Conservation (phyloP, 768 basidiomycete genomes). For the Phaeolepiota aurea region DNA sequence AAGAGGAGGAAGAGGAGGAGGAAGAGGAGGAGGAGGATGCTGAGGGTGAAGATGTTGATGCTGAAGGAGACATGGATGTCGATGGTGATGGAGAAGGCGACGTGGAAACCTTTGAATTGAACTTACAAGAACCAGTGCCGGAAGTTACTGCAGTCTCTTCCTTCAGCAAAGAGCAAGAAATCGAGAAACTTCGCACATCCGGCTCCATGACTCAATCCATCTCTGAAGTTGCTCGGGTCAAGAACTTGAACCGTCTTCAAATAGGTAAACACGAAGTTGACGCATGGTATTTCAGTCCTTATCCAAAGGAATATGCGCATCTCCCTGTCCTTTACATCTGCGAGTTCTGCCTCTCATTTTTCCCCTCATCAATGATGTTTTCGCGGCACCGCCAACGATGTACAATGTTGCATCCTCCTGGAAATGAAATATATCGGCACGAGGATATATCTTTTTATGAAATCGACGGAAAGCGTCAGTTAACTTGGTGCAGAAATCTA, state of each 20-base stretch:
- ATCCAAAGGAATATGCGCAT: constrained; percentile 97
- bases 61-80: constrained; percentile 65
- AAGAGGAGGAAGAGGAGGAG: constrained; percentile 59
- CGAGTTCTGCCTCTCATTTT: constrained; percentile 96
- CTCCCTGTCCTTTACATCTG: constrained; percentile 93
- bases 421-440: constrained; percentile 98
- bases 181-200: constrained; percentile 94
- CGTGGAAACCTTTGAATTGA: constrained; percentile 59
- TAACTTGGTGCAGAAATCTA: constrained; percentile 95
- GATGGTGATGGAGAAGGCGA: constrained; percentile 73
- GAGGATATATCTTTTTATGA: constrained; percentile 98
- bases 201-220: constrained; percentile 99
- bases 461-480: constrained; percentile 92
- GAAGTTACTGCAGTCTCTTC: constrained; percentile 45
- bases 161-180: constrained; percentile 97
- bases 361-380: constrained; percentile 85
- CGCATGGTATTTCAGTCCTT: constrained; percentile 99
- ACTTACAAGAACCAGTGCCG: constrained; percentile 39
- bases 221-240: constrained; percentile 95
- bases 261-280: constrained; percentile 97
- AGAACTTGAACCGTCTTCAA: constrained; percentile 94
- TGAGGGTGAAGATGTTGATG: constrained; percentile 47
- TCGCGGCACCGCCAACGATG: constrained; percentile 88
- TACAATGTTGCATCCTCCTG: constrained; percentile 88
- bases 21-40: constrained; percentile 62